phyloP scores from a whole-genome alignment of 163 green algal species.

The Coccomyxa subellipsoidea region DNA sequence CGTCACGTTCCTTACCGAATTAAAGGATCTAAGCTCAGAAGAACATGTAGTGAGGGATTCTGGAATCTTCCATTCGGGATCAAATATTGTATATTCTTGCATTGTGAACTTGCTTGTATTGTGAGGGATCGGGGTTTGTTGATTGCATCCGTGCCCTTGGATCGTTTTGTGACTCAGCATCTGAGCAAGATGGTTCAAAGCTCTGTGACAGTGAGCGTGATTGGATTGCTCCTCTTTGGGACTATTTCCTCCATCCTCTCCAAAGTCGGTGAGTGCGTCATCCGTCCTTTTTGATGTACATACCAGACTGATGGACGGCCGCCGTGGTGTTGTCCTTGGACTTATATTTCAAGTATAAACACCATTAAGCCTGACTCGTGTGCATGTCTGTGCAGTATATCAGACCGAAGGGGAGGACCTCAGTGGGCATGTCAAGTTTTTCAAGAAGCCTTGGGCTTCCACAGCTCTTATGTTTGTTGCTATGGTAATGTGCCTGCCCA shows the following conservation, averaged over 20 bases:
- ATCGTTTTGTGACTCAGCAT: not conserved
- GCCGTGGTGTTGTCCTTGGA: not conserved
- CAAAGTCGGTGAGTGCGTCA: not conserved
- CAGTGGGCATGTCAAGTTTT: conserved; percentile 61
- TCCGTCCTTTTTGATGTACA: too few relatives aligned
- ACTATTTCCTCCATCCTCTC: not conserved
- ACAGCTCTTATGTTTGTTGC: conserved; percentile 67
- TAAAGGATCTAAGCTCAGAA: too few relatives aligned
- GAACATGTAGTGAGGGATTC: too few relatives aligned
- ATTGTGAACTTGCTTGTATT: too few relatives aligned
- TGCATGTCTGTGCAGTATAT: conserved; percentile 81
- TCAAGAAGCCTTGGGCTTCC: conserved; percentile 81
- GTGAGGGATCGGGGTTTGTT: too few relatives aligned
- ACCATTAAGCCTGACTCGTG: not conserved
- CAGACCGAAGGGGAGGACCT: conserved; percentile 56
- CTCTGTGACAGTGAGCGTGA: not conserved
- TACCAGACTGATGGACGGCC: not conserved
- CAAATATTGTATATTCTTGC: too few relatives aligned
- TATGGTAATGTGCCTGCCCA: conserved; percentile 60
- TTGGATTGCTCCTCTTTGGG: conserved; percentile 2
- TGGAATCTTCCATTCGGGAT: not conserved
- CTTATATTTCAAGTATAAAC: not conserved
- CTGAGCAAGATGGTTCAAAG: not conserved
- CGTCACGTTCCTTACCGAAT: too few relatives aligned
- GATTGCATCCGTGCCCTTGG: too few relatives aligned